Base-by-base conservation (phyloP, 192 early-diverging fungal genomes). In the Gonapodya prolifera region DNA sequence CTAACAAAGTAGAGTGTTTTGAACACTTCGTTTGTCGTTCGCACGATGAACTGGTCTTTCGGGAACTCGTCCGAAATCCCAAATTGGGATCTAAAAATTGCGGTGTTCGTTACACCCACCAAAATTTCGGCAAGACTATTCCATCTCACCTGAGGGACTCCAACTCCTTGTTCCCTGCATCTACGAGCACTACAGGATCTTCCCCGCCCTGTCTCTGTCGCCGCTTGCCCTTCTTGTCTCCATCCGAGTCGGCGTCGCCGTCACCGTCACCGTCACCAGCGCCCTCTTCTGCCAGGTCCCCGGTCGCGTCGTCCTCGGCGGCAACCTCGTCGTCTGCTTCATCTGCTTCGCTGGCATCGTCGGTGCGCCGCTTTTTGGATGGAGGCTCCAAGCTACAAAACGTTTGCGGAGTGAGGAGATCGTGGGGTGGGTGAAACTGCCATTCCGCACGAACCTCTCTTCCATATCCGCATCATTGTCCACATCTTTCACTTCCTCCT, bases 1-100 rank as follows among this genome's bases (percentile, higher is more conserved):
- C 92, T 92, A 2, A 96, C 94, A 78, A 95, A 87, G 83, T 99
- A 98, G 1, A 98, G 82, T 2, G 89, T 91, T 34, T 88, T 90
- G 81, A 84, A 87, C 78, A 90, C 85, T 29, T 83, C 82, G 70
- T 83, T 88, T 29, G 84, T 88, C 2, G 96, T 92, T 2, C 98
- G 93, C n/a, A 96, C 90, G 69, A 99, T 86, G 80, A 96, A 94
- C 35, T 92, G 93, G 78, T 89, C 87, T 33, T 81, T 81, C 23
- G 95, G 94, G 85, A 99, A 95, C 2, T 84, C 79, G 33, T 84
- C 77, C 8, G 83, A 81, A 35, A 99, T 81, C 18, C 92, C 94
- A 83, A 94, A 99, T 78, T 23, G 23, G 45, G 8, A 61, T 16
- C 8, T 16, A 61, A 61, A 61, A 61, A 61, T 16, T 61, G 45